These are phyloP conservation scores for Sonneratia alba DNA, from an alignment of 345 rosid genomes.

Conservation along the genomic window DNA sequence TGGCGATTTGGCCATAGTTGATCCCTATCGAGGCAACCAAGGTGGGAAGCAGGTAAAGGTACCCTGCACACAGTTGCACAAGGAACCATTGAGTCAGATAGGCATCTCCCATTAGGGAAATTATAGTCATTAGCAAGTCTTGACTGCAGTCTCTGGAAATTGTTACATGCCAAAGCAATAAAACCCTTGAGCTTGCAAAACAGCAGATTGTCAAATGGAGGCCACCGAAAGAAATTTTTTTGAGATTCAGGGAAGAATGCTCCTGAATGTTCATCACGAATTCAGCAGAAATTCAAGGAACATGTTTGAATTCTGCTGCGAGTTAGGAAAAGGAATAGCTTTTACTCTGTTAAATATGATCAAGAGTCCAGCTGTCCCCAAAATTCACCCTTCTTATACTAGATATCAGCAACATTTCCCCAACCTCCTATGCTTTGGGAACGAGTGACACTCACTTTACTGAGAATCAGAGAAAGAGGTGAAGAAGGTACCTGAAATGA, in stretches of 20 bases:
- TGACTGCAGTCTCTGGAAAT: background rate
- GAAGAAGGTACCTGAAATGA: slow-evolving; percentile 30
- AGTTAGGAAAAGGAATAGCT: background rate
- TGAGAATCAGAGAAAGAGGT: background rate
- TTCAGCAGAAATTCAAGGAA: background rate
- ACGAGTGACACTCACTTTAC: background rate
- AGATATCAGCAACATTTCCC: background rate
- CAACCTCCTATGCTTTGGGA: background rate
- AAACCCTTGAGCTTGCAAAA: background rate
- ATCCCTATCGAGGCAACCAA: slow-evolving; percentile 55
- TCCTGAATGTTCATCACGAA: background rate
- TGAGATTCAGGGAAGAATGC: background rate
- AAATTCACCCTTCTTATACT: background rate
- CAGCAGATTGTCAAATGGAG: background rate
- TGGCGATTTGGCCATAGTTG: slow-evolving; percentile 87
- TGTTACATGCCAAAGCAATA: background rate
- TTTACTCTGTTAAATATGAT: background rate
- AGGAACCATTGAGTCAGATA: background rate
- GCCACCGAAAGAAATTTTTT: background rate
- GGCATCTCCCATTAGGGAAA: background rate
- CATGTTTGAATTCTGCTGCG: background rate
- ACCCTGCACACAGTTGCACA: slow-evolving; percentile 1
- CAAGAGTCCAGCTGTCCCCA: background rate
- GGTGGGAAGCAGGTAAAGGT: slow-evolving; percentile 14
- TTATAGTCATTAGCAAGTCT: background rate